Conservation (phyloP, 2,329 filamentous ascomycete genomes). For the Sarocladium kiliense region DNA sequence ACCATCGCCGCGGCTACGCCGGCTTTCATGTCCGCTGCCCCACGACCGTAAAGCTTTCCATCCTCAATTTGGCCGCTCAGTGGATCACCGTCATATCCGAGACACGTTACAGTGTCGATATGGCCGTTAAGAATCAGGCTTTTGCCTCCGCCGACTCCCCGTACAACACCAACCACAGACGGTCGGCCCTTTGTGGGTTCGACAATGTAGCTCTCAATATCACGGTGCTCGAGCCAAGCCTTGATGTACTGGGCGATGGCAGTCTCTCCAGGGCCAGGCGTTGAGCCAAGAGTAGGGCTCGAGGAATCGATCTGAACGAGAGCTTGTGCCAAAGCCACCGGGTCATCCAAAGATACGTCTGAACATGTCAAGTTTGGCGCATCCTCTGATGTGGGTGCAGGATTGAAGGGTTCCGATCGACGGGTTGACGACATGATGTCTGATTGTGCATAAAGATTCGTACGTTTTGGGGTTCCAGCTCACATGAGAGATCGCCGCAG, state of each 20-base stretch:
- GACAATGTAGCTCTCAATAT: conserved; percentile 44
- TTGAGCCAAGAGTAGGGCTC: conserved; percentile 35
- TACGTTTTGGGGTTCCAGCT: too few species aligned
- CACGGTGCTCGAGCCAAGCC: conserved; percentile 46
- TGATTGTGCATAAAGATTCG: too few species aligned
- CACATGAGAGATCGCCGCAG: too few species aligned
- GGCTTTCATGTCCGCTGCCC: conserved; percentile 46
- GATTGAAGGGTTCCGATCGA: conserved; percentile 20
- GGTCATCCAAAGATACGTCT: conserved; percentile 35
- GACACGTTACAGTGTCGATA: conserved; percentile 44
- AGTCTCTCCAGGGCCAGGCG: conserved; percentile 39
- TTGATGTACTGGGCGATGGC: conserved; percentile 40
- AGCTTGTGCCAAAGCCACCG: conserved; percentile 35
- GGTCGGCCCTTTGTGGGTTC: conserved; percentile 41
- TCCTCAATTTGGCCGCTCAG: conserved; percentile 35
- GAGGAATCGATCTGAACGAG: conserved; percentile 46
- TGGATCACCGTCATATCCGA: conserved; percentile 40
- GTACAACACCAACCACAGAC: conserved; percentile 42
- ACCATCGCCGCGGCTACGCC: conserved; percentile 42
- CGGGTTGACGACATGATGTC: conserved; percentile 16
- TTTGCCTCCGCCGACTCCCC: conserved; percentile 40
- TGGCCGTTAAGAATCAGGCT: conserved; percentile 49
- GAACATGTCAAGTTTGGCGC: conserved; percentile 7
- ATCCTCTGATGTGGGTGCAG: conserved; percentile 14
- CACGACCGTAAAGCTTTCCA: conserved; percentile 38